Evolutionary conservation across 345 rosid species (phyloP).

Genomic region (Noccaea caerulescens): DNA sequence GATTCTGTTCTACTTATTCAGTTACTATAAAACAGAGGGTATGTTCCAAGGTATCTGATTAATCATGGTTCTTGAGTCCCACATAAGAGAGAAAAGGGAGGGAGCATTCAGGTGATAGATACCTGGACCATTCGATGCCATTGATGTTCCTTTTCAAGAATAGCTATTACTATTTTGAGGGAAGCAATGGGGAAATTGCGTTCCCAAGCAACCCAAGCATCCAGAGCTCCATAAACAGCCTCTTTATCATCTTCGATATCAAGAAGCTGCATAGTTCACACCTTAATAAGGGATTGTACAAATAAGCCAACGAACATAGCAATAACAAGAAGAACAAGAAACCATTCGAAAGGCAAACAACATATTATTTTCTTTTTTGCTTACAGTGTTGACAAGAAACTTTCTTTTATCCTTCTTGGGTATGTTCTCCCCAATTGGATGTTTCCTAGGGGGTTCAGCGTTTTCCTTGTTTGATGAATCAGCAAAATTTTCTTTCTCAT

Average conservation of each 20-base stretch:
- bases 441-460: constrained; percentile 40
- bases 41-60: neutral
- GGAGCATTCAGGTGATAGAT: constrained; percentile 8
- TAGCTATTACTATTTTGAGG: constrained; percentile 65
- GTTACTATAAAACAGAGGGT: neutral
- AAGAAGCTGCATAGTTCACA: constrained; percentile 57
- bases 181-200: constrained; percentile 76
- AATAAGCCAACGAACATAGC: constrained; percentile 1
- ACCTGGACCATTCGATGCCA: constrained; percentile 96
- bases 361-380: constrained; percentile 21
- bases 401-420: constrained; percentile 70
- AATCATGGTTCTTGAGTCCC: constrained; percentile 9
- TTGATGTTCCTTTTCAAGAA: constrained; percentile 82
- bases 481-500: constrained; percentile 24
- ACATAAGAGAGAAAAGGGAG: neutral
- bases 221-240: constrained; percentile 85
- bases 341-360: constrained; percentile 14
- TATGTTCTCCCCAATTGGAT: constrained; percentile 64
- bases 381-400: constrained; percentile 73
- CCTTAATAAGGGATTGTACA: constrained; percentile 22
- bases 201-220: constrained; percentile 99
- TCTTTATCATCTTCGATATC: constrained; percentile 80
- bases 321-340: constrained; percentile 11
- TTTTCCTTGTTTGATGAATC: constrained; percentile 37
- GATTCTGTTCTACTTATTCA: neutral